Evolutionary conservation across 225 moss, liverwort and hornwort species (phyloP).

Genomic region (Anthoceros angustus): DNA sequence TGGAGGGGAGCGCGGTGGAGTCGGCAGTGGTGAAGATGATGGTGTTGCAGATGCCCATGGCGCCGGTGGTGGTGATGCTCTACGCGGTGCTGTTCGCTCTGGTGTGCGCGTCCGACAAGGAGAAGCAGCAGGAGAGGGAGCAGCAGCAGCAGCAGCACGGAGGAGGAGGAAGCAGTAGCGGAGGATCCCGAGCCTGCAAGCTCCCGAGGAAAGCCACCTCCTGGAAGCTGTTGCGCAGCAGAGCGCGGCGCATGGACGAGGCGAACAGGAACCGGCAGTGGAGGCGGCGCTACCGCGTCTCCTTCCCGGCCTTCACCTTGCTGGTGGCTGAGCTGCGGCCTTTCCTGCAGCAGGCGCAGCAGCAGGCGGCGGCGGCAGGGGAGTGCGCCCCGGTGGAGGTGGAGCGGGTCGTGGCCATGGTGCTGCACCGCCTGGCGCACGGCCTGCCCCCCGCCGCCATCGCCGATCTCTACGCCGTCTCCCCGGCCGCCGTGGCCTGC

Average conservation of each 20-base stretch:
- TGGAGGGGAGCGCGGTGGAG: background rate
- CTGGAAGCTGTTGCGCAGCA: background rate
- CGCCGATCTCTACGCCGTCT: slow-evolving; percentile 28
- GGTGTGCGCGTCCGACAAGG: background rate
- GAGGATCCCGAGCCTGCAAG: background rate
- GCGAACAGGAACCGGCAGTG: slow-evolving; percentile 23
- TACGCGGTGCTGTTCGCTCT: background rate
- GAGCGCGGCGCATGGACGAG: slow-evolving; percentile 1
- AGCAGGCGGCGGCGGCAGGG: slow-evolving; percentile 8
- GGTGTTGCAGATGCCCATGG: slow-evolving; percentile 2
- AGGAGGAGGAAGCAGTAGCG: background rate
- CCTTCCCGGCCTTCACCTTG: slow-evolving; percentile 37
- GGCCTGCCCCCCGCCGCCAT: slow-evolving; percentile 27
- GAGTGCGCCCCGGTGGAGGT: slow-evolving; percentile 13
- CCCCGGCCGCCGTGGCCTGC: slow-evolving; percentile 24
- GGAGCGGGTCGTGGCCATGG: slow-evolving; percentile 44
- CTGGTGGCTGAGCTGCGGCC: slow-evolving; percentile 34
- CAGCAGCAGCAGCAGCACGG: no score
- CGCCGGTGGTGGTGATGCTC: slow-evolving; percentile 1
- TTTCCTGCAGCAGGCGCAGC: slow-evolving; percentile 15
- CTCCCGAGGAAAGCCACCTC: background rate
- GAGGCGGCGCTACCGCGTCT: slow-evolving; percentile 39
- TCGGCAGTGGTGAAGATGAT: background rate
- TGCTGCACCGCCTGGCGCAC: slow-evolving; percentile 40
- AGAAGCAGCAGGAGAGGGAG: background rate